A percentile compares a stretch with the other conserved stretches of the same genome.
These are phyloP conservation scores for Trametes hirsuta DNA, from an alignment of 1,284 basidiomycete genomes.

Conservation along the genomic window DNA sequence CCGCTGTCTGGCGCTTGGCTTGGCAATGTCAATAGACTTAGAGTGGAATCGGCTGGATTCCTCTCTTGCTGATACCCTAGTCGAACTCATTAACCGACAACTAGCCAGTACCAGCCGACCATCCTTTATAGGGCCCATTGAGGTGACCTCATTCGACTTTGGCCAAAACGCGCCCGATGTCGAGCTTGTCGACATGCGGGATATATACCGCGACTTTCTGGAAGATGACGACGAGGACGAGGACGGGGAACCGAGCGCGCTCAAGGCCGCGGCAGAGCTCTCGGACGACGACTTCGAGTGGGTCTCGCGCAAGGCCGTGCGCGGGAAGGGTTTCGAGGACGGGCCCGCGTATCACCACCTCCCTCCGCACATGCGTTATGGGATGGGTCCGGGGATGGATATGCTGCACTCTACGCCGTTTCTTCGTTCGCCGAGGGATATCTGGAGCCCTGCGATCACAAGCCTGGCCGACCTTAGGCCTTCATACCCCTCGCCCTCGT, in stretches of 20 bases:
- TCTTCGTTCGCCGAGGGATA: conserved; percentile 48
- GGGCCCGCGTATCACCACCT: conserved; percentile 66
- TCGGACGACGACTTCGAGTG: conserved; percentile 66
- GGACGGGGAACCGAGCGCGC: conserved; percentile 32
- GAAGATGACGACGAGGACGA: conserved; percentile 79
- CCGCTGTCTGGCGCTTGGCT: not conserved
- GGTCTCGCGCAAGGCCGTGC: conserved; percentile 67
- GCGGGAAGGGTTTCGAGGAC: conserved; percentile 54
- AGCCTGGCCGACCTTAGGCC: conserved; percentile 35
- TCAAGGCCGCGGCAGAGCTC: conserved; percentile 43
- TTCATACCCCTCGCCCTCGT: conserved; percentile 33
- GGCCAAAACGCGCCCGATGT: conserved; percentile 84
- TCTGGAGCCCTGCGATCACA: conserved; percentile 52
- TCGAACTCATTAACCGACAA: conserved; percentile 81
- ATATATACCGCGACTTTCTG: conserved; percentile 93
- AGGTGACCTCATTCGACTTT: conserved; percentile 86
- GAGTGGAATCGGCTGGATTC: conserved; percentile 78
- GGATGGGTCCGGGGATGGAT: conserved; percentile 52
- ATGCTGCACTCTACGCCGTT: conserved; percentile 61
- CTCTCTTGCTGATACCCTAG: conserved; percentile 71
- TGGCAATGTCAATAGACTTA: conserved; percentile 76
- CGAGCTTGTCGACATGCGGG: conserved; percentile 88
- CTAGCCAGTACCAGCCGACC: conserved; percentile 75
- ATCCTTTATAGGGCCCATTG: conserved; percentile 92
- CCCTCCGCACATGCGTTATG: conserved; percentile 73